Percentiles rank a stretch among this genome's conserved stretches.
phyloP scores from a whole-genome alignment of 2,329 filamentous ascomycete genomes.

The Pyrenophora tritici-repentis region DNA sequence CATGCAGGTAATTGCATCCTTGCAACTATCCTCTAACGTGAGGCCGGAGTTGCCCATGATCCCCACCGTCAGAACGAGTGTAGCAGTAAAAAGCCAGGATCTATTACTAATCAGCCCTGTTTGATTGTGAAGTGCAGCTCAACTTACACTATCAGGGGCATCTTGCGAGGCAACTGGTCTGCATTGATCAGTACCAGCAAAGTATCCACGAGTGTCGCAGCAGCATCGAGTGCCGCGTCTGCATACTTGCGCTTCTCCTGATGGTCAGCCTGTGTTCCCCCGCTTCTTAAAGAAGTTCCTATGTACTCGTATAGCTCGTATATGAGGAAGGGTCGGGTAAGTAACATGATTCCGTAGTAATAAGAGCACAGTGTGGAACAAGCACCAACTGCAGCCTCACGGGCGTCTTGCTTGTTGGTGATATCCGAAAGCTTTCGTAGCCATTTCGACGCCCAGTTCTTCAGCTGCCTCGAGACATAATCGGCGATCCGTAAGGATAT shows the following conservation, averaged over 20 bases:
- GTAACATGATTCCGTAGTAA: conserved; percentile 60
- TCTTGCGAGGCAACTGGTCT: conserved; percentile 31
- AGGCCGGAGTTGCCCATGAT: conserved; percentile 32
- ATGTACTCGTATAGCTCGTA: conserved; percentile 53
- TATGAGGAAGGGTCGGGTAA: conserved; percentile 59
- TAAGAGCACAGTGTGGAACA: conserved; percentile 59
- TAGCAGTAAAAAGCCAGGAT: conserved; percentile 40
- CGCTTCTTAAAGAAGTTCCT: conserved; percentile 38
- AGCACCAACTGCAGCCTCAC: conserved; percentile 47
- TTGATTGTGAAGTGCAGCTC: not conserved
- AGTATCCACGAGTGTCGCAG: conserved; percentile 35
- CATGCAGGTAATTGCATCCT: conserved; percentile 30
- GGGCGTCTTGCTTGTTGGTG: conserved; percentile 32
- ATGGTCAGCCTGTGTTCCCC: conserved; percentile 31
- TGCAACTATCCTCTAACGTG: conserved; percentile 26
- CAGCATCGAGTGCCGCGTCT: conserved; percentile 39
- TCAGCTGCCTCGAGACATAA: conserved; percentile 50
- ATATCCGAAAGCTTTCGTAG: conserved; percentile 36
- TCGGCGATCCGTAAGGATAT: conserved; percentile 49
- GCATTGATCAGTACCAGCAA: conserved; percentile 25
- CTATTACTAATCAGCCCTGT: conserved; percentile 13
- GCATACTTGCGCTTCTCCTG: conserved; percentile 36
- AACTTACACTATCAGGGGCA: conserved; percentile 41
- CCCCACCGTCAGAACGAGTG: conserved; percentile 36
- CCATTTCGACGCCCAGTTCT: conserved; percentile 48